Conservation (phyloP, 176 grass and related monocot species). For the Stipa capillata region DNA sequence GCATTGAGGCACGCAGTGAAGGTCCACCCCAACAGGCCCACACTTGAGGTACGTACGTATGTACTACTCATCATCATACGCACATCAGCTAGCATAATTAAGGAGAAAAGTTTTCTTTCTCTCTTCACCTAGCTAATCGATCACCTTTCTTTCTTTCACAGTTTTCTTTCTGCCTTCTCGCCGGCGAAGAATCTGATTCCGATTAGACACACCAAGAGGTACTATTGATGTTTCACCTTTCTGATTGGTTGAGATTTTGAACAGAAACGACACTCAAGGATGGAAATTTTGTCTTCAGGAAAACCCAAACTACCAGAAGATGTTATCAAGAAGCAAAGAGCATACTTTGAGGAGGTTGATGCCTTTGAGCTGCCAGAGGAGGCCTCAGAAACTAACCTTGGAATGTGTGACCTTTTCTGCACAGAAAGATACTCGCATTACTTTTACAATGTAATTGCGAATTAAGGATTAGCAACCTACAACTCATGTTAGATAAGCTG, state of each 20-base stretch:
- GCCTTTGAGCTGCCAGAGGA: slow-evolving; percentile 32
- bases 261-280: neutral
- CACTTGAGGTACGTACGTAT: neutral
- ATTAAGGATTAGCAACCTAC: too few species aligned
- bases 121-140: too few species aligned
- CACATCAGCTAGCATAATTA: too few species aligned
- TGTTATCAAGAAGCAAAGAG: slow-evolving; percentile 35
- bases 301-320: slow-evolving; percentile 21
- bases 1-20: neutral
- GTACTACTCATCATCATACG: too few species aligned
- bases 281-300: neutral
- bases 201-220: too few species aligned
- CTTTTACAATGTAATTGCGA: too few species aligned
- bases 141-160: too few species aligned
- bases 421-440: neutral
- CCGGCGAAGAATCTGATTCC: too few species aligned
- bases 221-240: neutral
- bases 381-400: slow-evolving; percentile 27
- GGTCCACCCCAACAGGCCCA: neutral
- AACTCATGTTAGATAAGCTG: neutral
- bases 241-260: neutral
- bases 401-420: neutral
- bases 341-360: slow-evolving; percentile 44
- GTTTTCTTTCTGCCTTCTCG: too few species aligned
- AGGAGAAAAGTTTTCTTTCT: too few species aligned